Evolutionary conservation across 1,139 yeast species (phyloP), one percentile per base, ranked within the genome.

Genomic region (Yamadazyma conglobata): DNA sequence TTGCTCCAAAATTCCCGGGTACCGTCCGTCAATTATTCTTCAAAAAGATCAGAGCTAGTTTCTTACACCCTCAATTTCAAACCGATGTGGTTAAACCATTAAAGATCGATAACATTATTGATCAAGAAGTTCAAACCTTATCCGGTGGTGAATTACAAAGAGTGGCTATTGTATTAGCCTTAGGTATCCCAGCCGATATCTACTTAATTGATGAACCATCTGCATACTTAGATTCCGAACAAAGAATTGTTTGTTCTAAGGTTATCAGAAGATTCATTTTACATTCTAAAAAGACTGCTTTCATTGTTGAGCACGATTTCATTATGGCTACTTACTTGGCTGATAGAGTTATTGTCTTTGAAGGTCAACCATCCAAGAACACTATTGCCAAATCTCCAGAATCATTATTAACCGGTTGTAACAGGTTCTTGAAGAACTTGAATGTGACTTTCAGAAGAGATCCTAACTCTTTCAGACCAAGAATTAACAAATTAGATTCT

Each of bases 111-210:
- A 89, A 84, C 55, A 86, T 91, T 48, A 81, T 91, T 45, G 98
- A 91, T 60, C 96, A 91, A 62, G 97, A 91, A 66, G 98, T 91
- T 35, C 96, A 87, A 70, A 87, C 88, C 48, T 71, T 91, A 62
- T 89, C 97, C 32, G 99, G 98, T 71, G 98, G 98, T 79, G 99
- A 91, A 70, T 76, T 91, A 70, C 98, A 91, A 71, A 84, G 99
- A 73, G 98, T 93, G 40, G 99, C 98, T 43, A 91, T 91, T 63
- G 94, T 88, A 24, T 74, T 91, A 58, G 81, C 97, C 6, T 73
- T 93, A 40, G 98, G 98, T 76, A 70, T 83, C 33, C 88, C 88
- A 20, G 98, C 98, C 17, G 98, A 91, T 58, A 84, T 91, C 47
- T 91, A 91, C 60, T 77, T 91, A 58, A 91, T 91, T 50, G 98